Evolutionary conservation across 305 asterid genomes (phyloP).

Genomic region (Fraxinus albicans): DNA sequence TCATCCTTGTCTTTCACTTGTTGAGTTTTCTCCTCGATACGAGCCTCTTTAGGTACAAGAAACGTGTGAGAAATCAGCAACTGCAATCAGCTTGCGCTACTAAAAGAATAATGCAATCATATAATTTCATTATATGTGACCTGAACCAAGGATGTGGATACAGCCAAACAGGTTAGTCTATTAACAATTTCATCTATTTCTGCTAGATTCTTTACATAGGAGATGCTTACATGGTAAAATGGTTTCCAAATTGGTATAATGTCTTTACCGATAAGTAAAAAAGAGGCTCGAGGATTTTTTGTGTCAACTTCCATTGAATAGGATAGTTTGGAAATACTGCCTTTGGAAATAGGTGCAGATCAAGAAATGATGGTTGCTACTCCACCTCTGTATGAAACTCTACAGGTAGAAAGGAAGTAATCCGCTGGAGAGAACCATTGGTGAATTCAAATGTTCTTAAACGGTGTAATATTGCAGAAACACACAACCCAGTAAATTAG

Average conservation of each 20-base stretch:
- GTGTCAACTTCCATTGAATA: background rate
- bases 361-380: background rate
- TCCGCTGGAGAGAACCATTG: background rate
- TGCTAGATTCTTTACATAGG: background rate
- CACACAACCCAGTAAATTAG: background rate
- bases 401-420: background rate
- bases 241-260: background rate
- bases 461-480: background rate
- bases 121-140: background rate
- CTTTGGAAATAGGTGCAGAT: background rate
- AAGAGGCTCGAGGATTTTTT: background rate
- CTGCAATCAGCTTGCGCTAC: background rate
- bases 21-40: slow-evolving; percentile 54
- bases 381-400: slow-evolving; percentile 2
- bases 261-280: background rate
- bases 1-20: slow-evolving; percentile 63
- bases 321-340: background rate
- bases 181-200: background rate
- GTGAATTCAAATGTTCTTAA: background rate
- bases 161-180: slow-evolving; percentile 4
- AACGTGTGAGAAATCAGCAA: slow-evolving; percentile 11
- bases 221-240: background rate
- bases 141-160: background rate
- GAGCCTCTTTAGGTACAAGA: slow-evolving; percentile 47
- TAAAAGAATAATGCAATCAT: background rate